Evolutionary conservation across 495 filamentous ascomycete species (phyloP).

Genomic region (Aspergillus asperescens): DNA sequence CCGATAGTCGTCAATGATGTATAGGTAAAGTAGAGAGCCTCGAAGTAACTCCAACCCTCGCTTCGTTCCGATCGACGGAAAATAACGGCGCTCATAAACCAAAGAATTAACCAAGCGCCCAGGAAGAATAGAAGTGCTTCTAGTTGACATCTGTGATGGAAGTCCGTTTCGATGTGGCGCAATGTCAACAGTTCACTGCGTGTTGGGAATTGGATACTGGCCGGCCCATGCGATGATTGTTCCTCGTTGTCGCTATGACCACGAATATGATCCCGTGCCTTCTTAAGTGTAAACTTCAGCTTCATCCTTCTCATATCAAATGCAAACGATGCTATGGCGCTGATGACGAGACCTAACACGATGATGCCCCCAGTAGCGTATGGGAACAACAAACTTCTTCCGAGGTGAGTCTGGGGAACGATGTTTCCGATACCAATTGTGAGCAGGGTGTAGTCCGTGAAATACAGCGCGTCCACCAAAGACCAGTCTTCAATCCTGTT

Average conservation of each 20-base stretch:
- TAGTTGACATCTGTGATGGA: background rate
- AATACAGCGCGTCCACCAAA: constrained; percentile 82
- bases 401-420: constrained; percentile 54
- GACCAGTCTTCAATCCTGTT: no score
- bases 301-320: no score
- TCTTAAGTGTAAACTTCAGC: constrained; percentile 48
- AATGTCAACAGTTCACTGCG: constrained; percentile 30
- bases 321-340: constrained; percentile 51
- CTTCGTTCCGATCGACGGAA: constrained; percentile 55
- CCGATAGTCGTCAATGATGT: constrained; percentile 77
- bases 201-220: constrained; percentile 60
- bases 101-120: constrained; percentile 44
- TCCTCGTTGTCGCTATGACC: no score
- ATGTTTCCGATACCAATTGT: constrained; percentile 78
- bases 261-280: constrained; percentile 61
- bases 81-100: constrained; percentile 71
- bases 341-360: constrained; percentile 77
- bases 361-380: constrained; percentile 78
- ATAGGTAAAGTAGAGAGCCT: constrained; percentile 75
- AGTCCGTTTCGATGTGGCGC: background rate
- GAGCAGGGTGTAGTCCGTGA: constrained; percentile 76
- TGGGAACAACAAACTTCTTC: constrained; percentile 67
- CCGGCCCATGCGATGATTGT: no score
- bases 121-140: constrained; percentile 55
- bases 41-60: constrained; percentile 73